Evolutionary conservation across 1,139 yeast species (phyloP).

Genomic region (Hansenula sp.): DNA sequence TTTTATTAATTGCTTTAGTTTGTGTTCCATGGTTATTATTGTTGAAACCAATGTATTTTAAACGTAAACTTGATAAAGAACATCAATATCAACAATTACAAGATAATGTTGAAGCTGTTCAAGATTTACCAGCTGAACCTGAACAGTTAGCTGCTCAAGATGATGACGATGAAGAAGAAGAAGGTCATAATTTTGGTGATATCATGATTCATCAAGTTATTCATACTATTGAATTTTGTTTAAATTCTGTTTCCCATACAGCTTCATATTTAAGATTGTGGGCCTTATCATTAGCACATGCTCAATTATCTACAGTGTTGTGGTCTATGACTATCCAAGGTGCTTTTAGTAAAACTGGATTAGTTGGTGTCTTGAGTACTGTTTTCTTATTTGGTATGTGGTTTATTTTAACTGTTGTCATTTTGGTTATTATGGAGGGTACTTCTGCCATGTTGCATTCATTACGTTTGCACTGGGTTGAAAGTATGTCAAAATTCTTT

Average conservation of each 20-base stretch:
- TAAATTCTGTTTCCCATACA: constrained; percentile 96
- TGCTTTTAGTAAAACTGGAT: constrained; percentile 75
- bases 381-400: constrained; percentile 87
- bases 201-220: constrained; percentile 96
- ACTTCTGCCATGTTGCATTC: constrained; percentile 98
- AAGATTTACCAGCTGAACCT: constrained; percentile 17
- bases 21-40: constrained; percentile 95
- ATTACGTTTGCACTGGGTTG: constrained; percentile 97
- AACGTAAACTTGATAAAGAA: constrained; percentile 32
- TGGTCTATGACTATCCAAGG: constrained; percentile 94
- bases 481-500: constrained; percentile 96
- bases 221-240: constrained; percentile 96
- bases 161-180: constrained; percentile 43
- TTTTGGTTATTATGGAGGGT: constrained; percentile 96
- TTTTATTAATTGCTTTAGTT: constrained; percentile 71
- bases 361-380: constrained; percentile 64
- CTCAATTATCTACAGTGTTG: constrained; percentile 87
- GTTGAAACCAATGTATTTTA: constrained; percentile 78
- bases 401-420: constrained; percentile 87
- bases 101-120: constrained; percentile 24
- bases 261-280: constrained; percentile 95
- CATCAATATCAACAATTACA: constrained; percentile 22
- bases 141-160: constrained; percentile 21
- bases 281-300: constrained; percentile 97
- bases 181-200: constrained; percentile 77